phyloP scores from a whole-genome alignment of 306 rosid species.

The Hippophae rhamnoides region DNA sequence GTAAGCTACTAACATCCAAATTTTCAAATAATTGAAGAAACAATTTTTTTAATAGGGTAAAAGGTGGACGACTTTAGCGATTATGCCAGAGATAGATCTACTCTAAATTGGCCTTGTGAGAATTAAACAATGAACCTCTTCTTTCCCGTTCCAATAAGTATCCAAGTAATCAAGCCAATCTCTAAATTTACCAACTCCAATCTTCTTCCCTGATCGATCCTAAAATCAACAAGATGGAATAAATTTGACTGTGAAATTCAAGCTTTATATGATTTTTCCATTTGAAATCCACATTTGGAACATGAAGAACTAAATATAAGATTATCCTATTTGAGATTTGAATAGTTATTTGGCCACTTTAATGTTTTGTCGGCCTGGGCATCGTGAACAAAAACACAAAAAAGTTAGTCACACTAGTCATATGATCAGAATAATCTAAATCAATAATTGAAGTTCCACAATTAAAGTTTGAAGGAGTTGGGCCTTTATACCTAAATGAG shows the following conservation, averaged over 20 bases:
- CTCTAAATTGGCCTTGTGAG: neutral
- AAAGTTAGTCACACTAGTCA: neutral
- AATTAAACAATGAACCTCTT: neutral
- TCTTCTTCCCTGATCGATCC: neutral
- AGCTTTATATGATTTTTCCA: neutral
- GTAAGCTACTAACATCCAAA: neutral
- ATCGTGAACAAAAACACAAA: neutral
- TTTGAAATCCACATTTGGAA: neutral
- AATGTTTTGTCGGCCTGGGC: neutral
- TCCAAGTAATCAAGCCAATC: neutral
- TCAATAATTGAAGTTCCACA: neutral
- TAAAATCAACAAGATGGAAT: neutral
- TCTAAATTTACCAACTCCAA: neutral
- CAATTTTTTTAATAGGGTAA: neutral
- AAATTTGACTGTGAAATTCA: neutral
- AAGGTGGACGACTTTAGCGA: neutral
- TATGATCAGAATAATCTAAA: neutral
- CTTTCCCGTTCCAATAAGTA: too few species aligned
- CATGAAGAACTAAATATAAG: neutral
- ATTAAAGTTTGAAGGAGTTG: neutral
- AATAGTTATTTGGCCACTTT: neutral
- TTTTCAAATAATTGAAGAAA: neutral
- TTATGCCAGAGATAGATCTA: slow-evolving; percentile 4
- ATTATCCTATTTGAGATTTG: neutral
- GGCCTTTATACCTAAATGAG: too few species aligned